These are phyloP conservation scores for Pinus albicaulis DNA, from an alignment of 75 land plant species.

Conservation along the genomic window DNA sequence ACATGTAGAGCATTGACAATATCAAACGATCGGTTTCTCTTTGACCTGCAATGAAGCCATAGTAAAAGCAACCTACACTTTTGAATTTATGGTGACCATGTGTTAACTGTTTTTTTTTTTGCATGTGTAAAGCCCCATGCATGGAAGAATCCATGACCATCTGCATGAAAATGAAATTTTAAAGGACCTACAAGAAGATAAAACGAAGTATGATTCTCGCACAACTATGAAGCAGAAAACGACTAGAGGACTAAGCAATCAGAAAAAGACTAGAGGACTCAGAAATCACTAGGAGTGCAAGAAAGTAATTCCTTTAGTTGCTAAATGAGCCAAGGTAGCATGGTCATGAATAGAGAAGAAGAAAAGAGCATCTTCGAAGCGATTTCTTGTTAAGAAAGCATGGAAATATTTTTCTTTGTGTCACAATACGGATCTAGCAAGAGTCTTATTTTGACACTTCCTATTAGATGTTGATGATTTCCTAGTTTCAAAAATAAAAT, in stretches of 20 bases:
- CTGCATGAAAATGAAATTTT: no score
- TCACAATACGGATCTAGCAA: not conserved
- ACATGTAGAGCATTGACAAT: no score
- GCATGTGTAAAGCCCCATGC: no score
- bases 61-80: no score
- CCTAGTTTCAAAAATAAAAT: not conserved
- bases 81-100: no score
- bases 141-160: no score
- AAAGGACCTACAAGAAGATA: conserved; percentile 84
- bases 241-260: no score
- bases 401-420: conserved; percentile 63
- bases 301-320: conserved; percentile 84
- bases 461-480: not conserved
- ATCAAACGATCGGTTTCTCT: no score
- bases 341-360: conserved; percentile 45
- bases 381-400: conserved; percentile 89
- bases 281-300: conserved; percentile 79
- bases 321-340: conserved; percentile 58
- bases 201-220: conserved; percentile 63
- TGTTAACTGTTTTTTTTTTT: no score
- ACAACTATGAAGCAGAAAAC: conserved; percentile 78
- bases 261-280: conserved; percentile 94
- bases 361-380: conserved; percentile 47
- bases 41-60: no score
- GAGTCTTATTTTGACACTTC: not conserved